phyloP scores from a whole-genome alignment of 2,329 filamentous ascomycete species.

The Botrytis fragariae region DNA sequence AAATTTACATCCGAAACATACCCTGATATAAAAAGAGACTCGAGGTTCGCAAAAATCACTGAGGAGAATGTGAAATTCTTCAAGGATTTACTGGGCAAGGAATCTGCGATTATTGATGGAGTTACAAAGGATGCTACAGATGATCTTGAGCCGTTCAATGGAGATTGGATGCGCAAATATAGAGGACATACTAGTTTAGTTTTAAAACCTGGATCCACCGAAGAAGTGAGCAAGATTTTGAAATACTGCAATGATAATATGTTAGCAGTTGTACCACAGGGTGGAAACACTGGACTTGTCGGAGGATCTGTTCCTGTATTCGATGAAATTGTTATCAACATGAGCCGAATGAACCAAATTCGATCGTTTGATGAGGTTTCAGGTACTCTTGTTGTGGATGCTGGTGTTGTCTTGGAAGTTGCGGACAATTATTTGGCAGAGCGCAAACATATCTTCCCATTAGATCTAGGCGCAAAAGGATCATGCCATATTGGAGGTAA shows the following conservation, averaged over 20 bases:
- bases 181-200: slow-evolving; percentile 85
- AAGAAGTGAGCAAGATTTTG: slow-evolving; percentile 86
- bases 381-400: slow-evolving; percentile 85
- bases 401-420: slow-evolving; percentile 85
- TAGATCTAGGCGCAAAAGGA: slow-evolving; percentile 96
- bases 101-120: slow-evolving; percentile 81
- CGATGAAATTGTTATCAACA: slow-evolving; percentile 94
- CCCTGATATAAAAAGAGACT: slow-evolving; percentile 76
- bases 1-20: slow-evolving; percentile 86
- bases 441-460: slow-evolving; percentile 83
- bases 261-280: slow-evolving; percentile 93
- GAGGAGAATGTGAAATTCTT: slow-evolving; percentile 80
- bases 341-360: slow-evolving; percentile 86
- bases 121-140: slow-evolving; percentile 70
- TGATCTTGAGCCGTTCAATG: slow-evolving; percentile 89
- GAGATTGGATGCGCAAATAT: slow-evolving; percentile 99
- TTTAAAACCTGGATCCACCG: slow-evolving; percentile 77
- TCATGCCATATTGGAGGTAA: slow-evolving; percentile 97
- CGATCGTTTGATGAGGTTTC: slow-evolving; percentile 90
- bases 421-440: slow-evolving; percentile 84
- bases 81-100: slow-evolving; percentile 72
- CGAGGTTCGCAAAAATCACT: slow-evolving; percentile 71
- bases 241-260: slow-evolving; percentile 93
- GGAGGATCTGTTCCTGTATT: slow-evolving; percentile 96
- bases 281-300: slow-evolving; percentile 93